A percentile compares a stretch with the other conserved stretches of the same genome.
These are phyloP conservation scores for Trichoderma reesei DNA, from an alignment of 495 filamentous ascomycete genomes.

Conservation along the genomic window DNA sequence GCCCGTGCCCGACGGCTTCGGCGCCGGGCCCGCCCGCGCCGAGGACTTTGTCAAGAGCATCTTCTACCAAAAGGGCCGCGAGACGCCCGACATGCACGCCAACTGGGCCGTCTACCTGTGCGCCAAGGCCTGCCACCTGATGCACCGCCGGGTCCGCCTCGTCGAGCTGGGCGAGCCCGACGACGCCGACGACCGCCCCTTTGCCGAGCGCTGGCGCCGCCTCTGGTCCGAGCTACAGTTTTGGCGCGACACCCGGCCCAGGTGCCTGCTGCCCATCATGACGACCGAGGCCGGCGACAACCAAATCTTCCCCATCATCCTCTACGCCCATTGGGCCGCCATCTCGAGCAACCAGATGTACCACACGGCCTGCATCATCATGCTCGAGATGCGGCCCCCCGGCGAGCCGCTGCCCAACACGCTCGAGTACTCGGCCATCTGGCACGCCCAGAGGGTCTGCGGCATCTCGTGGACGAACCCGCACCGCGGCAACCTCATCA, in stretches of 20 bases:
- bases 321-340: conserved; percentile 13
- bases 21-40: not conserved
- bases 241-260: conserved; percentile 12
- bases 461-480: conserved; percentile 15
- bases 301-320: conserved; percentile 13
- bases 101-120: conserved; percentile 16
- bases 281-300: conserved; percentile 16
- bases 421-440: conserved; percentile 12
- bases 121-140: conserved; percentile 14
- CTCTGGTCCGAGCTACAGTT: conserved; percentile 12
- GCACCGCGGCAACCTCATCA: conserved; percentile 12
- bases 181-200: conserved; percentile 11
- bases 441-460: conserved; percentile 14
- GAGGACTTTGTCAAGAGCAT: conserved; percentile 11
- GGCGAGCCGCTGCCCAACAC: conserved; percentile 10
- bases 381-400: conserved; percentile 13
- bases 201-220: conserved; percentile 11
- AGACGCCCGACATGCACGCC: conserved; percentile 14
- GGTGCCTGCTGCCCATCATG: conserved; percentile 12
- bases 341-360: conserved; percentile 16
- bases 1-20: conserved; percentile 3
- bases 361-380: conserved; percentile 14
- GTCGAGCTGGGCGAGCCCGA: conserved; percentile 13
- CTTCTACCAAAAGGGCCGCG: conserved; percentile 13
- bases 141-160: conserved; percentile 10